Evolutionary conservation across 2,329 filamentous ascomycete species (phyloP).

Genomic region (Emericellopsis atlantica): DNA sequence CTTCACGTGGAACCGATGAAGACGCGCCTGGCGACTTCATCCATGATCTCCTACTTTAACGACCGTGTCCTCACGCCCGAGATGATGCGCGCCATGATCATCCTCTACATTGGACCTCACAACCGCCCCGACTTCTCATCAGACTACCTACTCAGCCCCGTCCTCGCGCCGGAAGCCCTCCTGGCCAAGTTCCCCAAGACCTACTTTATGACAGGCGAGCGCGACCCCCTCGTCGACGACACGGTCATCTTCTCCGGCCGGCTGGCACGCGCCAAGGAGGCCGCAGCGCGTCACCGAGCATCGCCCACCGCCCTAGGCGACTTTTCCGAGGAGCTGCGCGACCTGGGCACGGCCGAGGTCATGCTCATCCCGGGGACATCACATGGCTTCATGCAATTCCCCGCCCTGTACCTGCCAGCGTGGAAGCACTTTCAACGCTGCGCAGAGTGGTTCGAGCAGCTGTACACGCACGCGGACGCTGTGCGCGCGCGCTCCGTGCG

Average conservation of each 20-base stretch:
- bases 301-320: slow-evolving; percentile 4
- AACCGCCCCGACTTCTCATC: slow-evolving; percentile 85
- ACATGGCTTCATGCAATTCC: slow-evolving; percentile 91
- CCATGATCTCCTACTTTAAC: slow-evolving; percentile 97
- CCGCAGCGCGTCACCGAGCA: slow-evolving; percentile 15
- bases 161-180: slow-evolving; percentile 75
- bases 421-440: slow-evolving; percentile 79
- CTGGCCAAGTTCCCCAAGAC: slow-evolving; percentile 85
- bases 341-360: slow-evolving; percentile 48
- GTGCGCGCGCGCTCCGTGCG: slow-evolving; percentile 7
- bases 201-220: slow-evolving; percentile 87
- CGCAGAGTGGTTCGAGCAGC: slow-evolving; percentile 68
- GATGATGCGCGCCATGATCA: slow-evolving; percentile 99
- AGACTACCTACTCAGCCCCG: slow-evolving; percentile 81
- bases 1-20: slow-evolving; percentile 48
- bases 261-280: slow-evolving; percentile 65
- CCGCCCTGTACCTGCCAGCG: slow-evolving; percentile 73
- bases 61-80: slow-evolving; percentile 90
- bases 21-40: slow-evolving; percentile 85
- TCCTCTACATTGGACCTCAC: slow-evolving; percentile 89
- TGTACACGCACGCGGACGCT: slow-evolving; percentile 45
- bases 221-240: slow-evolving; percentile 90
- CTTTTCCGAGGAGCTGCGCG: slow-evolving; percentile 22
- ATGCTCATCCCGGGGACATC: slow-evolving; percentile 77
- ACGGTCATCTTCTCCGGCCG: slow-evolving; percentile 92